phyloP scores from a whole-genome alignment of 176 grass and related monocot genomes.

The Saccharum spontaneum region DNA sequence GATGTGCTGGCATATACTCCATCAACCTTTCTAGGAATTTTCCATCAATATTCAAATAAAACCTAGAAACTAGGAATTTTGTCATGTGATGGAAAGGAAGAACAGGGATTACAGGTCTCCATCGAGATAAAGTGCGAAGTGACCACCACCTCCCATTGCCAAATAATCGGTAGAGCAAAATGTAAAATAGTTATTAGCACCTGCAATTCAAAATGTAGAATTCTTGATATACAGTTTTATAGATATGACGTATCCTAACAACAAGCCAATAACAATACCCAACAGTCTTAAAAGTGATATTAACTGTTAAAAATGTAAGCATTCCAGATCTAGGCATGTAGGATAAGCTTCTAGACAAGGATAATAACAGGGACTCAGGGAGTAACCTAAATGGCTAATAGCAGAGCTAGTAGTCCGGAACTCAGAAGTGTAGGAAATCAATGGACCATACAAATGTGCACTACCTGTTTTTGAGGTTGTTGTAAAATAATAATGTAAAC shows the following conservation, averaged over 20 bases:
- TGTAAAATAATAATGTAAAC: neutral
- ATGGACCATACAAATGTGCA: neutral
- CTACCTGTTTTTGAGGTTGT: neutral
- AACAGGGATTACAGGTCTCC: conserved; percentile 68
- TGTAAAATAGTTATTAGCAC: conserved; percentile 95
- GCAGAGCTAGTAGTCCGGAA: neutral
- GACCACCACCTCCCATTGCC: conserved; percentile 90
- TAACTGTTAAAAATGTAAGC: neutral
- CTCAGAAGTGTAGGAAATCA: neutral
- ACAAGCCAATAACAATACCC: neutral
- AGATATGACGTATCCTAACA: conserved; percentile 21
- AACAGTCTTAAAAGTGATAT: neutral
- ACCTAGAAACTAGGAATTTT: neutral
- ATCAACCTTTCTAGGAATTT: neutral
- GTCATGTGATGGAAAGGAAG: neutral
- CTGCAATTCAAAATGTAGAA: conserved; percentile 47
- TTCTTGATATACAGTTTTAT: conserved; percentile 14
- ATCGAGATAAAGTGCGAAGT: conserved; percentile 91
- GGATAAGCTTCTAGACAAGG: neutral
- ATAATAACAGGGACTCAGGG: neutral
- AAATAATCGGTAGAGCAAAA: conserved; percentile 70
- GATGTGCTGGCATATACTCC: neutral
- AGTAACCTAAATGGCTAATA: neutral
- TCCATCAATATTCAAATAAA: neutral
- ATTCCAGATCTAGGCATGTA: neutral